These are phyloP conservation scores for Populus tomentosa DNA, from an alignment of 441 rosid species.

Conservation along the genomic window DNA sequence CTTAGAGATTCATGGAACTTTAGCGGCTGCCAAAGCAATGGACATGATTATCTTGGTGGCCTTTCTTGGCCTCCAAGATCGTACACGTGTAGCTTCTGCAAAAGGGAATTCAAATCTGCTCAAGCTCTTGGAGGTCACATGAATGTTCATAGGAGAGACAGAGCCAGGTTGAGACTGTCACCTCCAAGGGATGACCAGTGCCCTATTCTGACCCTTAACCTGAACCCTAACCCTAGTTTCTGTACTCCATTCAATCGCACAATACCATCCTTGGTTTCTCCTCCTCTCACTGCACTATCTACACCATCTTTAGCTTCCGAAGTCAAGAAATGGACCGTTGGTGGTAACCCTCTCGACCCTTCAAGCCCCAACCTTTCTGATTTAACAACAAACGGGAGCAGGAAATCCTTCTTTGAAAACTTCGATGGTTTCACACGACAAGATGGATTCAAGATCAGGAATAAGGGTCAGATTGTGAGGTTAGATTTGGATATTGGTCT, in stretches of 20 bases:
- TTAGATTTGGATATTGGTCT: constrained; percentile 75
- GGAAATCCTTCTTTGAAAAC: constrained; percentile 20
- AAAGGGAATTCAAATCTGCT: constrained; percentile 86
- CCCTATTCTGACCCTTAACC: too few relatives aligned
- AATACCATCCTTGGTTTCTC: constrained; percentile 27
- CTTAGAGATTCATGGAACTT: constrained; percentile 38
- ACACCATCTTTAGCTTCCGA: constrained; percentile 33
- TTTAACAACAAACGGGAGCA: constrained; percentile 11
- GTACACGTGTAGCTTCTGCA: constrained; percentile 75
- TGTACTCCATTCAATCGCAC: constrained; percentile 35
- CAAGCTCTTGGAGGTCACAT: constrained; percentile 73
- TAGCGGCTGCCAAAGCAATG: constrained; percentile 28
- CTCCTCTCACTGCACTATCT: constrained; percentile 35
- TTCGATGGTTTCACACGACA: constrained; percentile 14
- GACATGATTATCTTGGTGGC: constrained; percentile 53
- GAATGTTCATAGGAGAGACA: too few relatives aligned
- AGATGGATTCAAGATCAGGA: constrained; percentile 32
- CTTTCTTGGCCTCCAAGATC: constrained; percentile 94
- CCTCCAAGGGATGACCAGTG: too few relatives aligned
- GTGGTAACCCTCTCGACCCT: constrained; percentile 18
- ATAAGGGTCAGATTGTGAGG: constrained; percentile 41
- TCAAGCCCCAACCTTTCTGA: constrained; percentile 27
- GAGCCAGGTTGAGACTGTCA: too few relatives aligned
- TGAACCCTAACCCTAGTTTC: constrained; percentile 25
- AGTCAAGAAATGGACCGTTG: constrained; percentile 29